phyloP scores from a whole-genome alignment of 352 stramenopile species.

The Phytopythium kandeliae region DNA sequence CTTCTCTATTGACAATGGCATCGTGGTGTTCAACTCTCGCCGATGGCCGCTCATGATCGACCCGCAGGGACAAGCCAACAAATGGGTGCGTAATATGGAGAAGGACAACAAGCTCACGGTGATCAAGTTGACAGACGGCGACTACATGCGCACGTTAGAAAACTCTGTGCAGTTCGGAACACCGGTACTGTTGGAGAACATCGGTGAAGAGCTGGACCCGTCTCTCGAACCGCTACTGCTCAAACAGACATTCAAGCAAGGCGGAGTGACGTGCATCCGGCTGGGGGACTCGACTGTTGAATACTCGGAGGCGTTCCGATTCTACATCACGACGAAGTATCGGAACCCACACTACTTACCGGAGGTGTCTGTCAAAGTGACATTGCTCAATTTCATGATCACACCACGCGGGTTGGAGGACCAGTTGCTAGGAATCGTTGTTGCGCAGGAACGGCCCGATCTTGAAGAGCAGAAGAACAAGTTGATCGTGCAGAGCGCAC shows the following conservation, averaged over 20 bases:
- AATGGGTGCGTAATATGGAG: conserved; percentile 96
- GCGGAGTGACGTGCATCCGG: conserved; percentile 88
- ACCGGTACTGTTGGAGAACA: conserved; percentile 90
- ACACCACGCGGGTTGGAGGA: conserved; percentile 91
- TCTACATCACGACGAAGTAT: conserved; percentile 95
- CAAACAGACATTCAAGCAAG: conserved; percentile 94
- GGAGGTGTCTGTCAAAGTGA: conserved; percentile 92
- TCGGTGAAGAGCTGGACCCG: conserved; percentile 90
- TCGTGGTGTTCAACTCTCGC: conserved; percentile 92
- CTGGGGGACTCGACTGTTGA: conserved; percentile 92
- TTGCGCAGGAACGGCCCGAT: conserved; percentile 89
- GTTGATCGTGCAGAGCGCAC: conserved; percentile 88
- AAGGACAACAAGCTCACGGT: conserved; percentile 85
- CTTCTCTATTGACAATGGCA: conserved; percentile 94
- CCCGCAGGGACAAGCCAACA: conserved; percentile 92
- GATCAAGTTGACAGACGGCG: conserved; percentile 92
- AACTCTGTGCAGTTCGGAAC: conserved; percentile 91
- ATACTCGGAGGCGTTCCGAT: conserved; percentile 89
- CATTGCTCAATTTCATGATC: conserved; percentile 95
- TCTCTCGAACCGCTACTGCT: conserved; percentile 91
- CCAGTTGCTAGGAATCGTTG: conserved; percentile 90
- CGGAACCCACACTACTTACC: conserved; percentile 92
- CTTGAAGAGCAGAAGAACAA: conserved; percentile 92
- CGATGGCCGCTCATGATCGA: conserved; percentile 96
- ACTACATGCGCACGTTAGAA: conserved; percentile 92